phyloP scores from a whole-genome alignment of 495 filamentous ascomycete species.

The Pseudotulostoma volvatum region DNA sequence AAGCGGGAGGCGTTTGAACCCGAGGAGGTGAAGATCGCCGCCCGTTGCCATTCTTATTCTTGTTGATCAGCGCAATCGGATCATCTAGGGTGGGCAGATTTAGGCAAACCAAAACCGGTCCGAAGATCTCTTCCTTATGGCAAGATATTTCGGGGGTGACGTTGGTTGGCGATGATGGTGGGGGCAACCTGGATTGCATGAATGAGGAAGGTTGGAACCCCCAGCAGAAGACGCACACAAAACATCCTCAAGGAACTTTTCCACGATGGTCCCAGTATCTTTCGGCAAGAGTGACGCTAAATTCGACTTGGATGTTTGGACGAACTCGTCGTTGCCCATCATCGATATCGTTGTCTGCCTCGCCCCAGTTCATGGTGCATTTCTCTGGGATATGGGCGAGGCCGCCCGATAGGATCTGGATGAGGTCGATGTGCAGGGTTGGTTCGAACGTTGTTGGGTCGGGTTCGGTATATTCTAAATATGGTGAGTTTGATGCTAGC shows the following conservation, averaged over 20 bases:
- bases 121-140: constrained; percentile 79
- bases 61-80: constrained; percentile 46
- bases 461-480: constrained; percentile 41
- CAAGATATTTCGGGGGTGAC: constrained; percentile 67
- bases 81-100: constrained; percentile 10
- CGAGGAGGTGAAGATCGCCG: constrained; percentile 46
- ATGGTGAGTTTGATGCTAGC: constrained; percentile 58
- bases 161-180: constrained; percentile 64
- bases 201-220: too few relatives aligned
- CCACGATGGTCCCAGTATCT: constrained; percentile 31
- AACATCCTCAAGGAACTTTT: constrained; percentile 28
- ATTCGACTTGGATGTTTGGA: constrained; percentile 18
- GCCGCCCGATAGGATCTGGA: constrained; percentile 61
- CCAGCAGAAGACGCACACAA: too few relatives aligned
- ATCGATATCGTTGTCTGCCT: constrained; percentile 19
- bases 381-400: constrained; percentile 55
- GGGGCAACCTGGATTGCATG: constrained; percentile 48
- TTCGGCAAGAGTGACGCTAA: constrained; percentile 23
- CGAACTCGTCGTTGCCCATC: constrained; percentile 24
- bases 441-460: constrained; percentile 20
- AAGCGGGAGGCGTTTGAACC: constrained; percentile 45
- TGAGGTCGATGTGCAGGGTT: constrained; percentile 61
- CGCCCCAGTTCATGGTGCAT: constrained; percentile 52
- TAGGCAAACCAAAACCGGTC: constrained; percentile 61
- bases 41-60: constrained; percentile 53